These are phyloP conservation scores for Suillus subaureus DNA, from an alignment of 768 basidiomycete species.

Conservation along the genomic window DNA sequence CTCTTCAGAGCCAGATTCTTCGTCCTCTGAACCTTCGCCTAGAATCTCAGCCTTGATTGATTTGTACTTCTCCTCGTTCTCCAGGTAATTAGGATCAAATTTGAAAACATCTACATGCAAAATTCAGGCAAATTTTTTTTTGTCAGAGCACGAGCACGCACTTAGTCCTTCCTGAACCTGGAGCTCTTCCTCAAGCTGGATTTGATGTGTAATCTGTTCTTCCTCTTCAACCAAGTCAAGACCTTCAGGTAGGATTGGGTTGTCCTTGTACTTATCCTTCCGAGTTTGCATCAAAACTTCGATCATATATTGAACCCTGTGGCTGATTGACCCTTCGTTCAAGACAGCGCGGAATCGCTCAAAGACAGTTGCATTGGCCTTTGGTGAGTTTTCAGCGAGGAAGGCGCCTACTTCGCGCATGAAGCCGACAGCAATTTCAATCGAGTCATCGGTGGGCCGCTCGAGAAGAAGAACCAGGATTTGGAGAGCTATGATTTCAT, in stretches of 20 bases:
- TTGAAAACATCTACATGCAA: constrained; percentile 84
- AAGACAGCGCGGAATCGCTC: constrained; percentile 97
- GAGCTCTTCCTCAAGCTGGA: constrained; percentile 90
- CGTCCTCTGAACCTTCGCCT: constrained; percentile 81
- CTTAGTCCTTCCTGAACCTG: constrained; percentile 94
- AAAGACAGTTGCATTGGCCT: constrained; percentile 92
- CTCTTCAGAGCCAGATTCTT: constrained; percentile 63
- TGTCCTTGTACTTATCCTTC: constrained; percentile 99
- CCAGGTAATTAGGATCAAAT: constrained; percentile 80
- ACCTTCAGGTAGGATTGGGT: constrained; percentile 92
- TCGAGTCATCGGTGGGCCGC: constrained; percentile 94
- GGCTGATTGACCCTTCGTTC: constrained; percentile 93
- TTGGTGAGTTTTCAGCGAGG: constrained; percentile 90
- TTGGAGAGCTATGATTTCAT: constrained; percentile 93
- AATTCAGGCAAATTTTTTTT: constrained; percentile 11
- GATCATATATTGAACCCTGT: constrained; percentile 99
- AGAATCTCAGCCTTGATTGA: constrained; percentile 92
- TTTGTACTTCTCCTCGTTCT: constrained; percentile 94
- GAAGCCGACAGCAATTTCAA: constrained; percentile 97
- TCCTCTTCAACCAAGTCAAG: constrained; percentile 97
- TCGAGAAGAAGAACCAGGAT: constrained; percentile 95
- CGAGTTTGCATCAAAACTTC: constrained; percentile 99
- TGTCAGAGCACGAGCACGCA: constrained; percentile 31
- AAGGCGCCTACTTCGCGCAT: constrained; percentile 97
- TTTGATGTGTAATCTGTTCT: constrained; percentile 94